phyloP scores from a whole-genome alignment of 108 stramenopile genomes.

The Cyclotella baltica region DNA sequence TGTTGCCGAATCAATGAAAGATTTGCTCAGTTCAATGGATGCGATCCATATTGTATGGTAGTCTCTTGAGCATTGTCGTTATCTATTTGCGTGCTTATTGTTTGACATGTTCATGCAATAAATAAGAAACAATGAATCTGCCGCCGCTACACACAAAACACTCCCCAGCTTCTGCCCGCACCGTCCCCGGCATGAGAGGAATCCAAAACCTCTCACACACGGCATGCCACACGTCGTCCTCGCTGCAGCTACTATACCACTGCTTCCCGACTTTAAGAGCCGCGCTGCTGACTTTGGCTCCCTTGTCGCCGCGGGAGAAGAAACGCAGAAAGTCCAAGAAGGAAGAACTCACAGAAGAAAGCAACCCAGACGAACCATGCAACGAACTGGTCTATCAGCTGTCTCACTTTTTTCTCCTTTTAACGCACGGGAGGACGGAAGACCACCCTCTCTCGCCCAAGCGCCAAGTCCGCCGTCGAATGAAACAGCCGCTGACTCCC shows the following conservation, averaged over 20 bases:
- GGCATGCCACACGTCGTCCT: constrained; percentile 19
- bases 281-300: constrained; percentile 5
- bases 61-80: too few relatives aligned
- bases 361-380: background rate
- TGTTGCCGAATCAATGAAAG: too few relatives aligned
- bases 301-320: constrained; percentile 3
- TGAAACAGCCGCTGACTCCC: constrained; percentile 9
- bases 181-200: background rate
- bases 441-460: background rate
- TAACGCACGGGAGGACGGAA: background rate
- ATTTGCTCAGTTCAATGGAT: too few relatives aligned
- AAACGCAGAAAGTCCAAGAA: background rate
- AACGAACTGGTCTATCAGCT: constrained; percentile 43
- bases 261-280: constrained; percentile 4
- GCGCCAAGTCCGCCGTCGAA: background rate
- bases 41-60: too few relatives aligned
- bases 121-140: too few relatives aligned
- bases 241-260: constrained; percentile 15
- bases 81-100: too few relatives aligned
- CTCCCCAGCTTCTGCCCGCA: too few relatives aligned
- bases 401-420: constrained; percentile 36
- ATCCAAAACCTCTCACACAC: constrained; percentile 8
- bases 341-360: background rate
- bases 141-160: too few relatives aligned
- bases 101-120: too few relatives aligned